Evolutionary conservation across 2,329 filamentous ascomycete genomes (phyloP), one percentile per base, ranked within the genome.

Genomic region (Setomelanomma holmii): DNA sequence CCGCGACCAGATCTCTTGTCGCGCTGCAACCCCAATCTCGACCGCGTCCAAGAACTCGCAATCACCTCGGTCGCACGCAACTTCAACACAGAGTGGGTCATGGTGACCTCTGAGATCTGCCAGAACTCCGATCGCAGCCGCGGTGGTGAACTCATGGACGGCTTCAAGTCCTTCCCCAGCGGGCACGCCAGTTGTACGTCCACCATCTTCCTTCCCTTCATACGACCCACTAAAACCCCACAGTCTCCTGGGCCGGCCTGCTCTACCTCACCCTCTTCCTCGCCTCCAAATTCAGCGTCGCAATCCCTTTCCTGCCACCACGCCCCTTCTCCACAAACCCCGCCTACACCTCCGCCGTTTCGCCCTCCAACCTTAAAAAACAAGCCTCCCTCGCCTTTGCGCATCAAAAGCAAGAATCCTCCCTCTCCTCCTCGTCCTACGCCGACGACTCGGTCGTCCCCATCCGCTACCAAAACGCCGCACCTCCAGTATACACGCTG

Each of bases 181-280:
- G 90, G 90, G 0, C 90, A 93, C 76, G 78, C 88, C 20, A 91
- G 88, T 35, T 87, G 80, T 83, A 73, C 63, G 80, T 74, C 27
- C 22, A 21, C 6, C 21, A 5, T 17, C 3, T 5, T 8, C 8
- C n/a, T 17, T n/a, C 12, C 11, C 19, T 27, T n/a, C 20, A 30
- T 2, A 2, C 10, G 42, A 51, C 30, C 10, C 39, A 36, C 17
- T 21, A 27, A 5, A 6, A 40, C 35, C 44, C 40, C 35, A 2
- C 17, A 83, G 83, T 89, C 55, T 84, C 89, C 4, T 91, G 90
- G 63, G 87, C 88, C 10, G 93, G 93, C 1, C 79, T 97, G 45
- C 84, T 92, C 46, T 96, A 97, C 72, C 83, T 96, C 14, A 89
- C 89, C 1, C 84, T 98, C 44, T 97, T 92, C 80, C 82, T 98